These are phyloP conservation scores for Arachis monticola DNA, from an alignment of 331 rosid species.

Conservation along the genomic window DNA sequence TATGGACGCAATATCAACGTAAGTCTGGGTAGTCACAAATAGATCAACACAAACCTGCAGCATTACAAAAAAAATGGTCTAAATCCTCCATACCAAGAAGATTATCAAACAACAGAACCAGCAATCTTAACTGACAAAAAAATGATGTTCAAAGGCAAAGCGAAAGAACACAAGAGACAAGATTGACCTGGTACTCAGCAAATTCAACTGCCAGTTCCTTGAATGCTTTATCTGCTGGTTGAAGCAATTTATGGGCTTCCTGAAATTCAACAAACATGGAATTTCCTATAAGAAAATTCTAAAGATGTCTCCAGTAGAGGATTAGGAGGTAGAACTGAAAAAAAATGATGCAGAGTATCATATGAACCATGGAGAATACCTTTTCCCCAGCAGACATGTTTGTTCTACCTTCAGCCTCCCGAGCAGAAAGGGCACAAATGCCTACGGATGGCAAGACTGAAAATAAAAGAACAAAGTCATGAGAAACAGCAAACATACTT, in stretches of 20 bases:
- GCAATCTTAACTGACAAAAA: constrained; percentile 16
- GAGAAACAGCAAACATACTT: constrained; percentile 28
- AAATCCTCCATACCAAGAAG: constrained; percentile 30
- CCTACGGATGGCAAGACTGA: constrained; percentile 96
- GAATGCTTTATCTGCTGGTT: constrained; percentile 86
- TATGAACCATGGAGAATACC: constrained; percentile 54
- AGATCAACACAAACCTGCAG: constrained; percentile 91
- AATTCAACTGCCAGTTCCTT: constrained; percentile 88
- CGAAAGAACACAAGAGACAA: constrained; percentile 29
- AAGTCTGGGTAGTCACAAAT: constrained; percentile 87
- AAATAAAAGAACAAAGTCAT: constrained; percentile 39
- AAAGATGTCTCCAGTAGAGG: constrained; percentile 24
- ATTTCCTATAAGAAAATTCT: constrained; percentile 31
- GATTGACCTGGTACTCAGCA: constrained; percentile 88
- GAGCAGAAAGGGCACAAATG: constrained; percentile 87
- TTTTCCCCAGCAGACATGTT: constrained; percentile 84
- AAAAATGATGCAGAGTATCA: constrained; percentile 22
- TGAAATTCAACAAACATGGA: constrained; percentile 47
- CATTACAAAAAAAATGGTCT: constrained; percentile 35
- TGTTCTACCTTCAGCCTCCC: constrained; percentile 98
- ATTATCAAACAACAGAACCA: constrained; percentile 25
- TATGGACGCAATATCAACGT: constrained; percentile 87
- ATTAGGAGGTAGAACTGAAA: constrained; percentile 21
- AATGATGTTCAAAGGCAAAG: constrained; percentile 21
- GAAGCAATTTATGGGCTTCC: constrained; percentile 98